Evolutionary conservation across 2,329 filamentous ascomycete genomes (phyloP).

Genomic region (Diplocarpon mali): DNA sequence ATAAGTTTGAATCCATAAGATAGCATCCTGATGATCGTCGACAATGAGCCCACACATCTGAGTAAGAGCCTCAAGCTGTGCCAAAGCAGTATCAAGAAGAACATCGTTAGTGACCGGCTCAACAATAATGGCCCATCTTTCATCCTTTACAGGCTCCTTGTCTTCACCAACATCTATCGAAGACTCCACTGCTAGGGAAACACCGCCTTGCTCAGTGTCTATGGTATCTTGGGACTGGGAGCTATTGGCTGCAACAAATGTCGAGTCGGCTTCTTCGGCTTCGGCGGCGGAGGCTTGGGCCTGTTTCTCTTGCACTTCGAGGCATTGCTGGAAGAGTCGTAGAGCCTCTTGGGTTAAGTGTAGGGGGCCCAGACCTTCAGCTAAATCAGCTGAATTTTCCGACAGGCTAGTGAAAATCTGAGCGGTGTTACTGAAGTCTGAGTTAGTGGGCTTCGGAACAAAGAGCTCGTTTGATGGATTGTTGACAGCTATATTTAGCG

Average conservation of each 20-base stretch:
- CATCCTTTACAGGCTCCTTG: slow-evolving; percentile 32
- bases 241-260: slow-evolving; percentile 16
- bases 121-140: slow-evolving; percentile 56
- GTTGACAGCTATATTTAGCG: neutral
- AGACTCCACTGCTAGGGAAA: slow-evolving; percentile 8
- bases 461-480: neutral
- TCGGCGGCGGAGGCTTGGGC: slow-evolving; percentile 32
- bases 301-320: slow-evolving; percentile 39
- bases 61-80: slow-evolving; percentile 46
- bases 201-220: slow-evolving; percentile 31
- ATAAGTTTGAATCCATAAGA: slow-evolving; percentile 1
- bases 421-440: slow-evolving; percentile 43
- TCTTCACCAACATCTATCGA: slow-evolving; percentile 25
- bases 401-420: slow-evolving; percentile 58
- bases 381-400: slow-evolving; percentile 39
- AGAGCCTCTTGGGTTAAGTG: slow-evolving; percentile 47
- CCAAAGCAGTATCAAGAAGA: slow-evolving; percentile 56
- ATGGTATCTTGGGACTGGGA: slow-evolving; percentile 6
- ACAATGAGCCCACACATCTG: slow-evolving; percentile 35
- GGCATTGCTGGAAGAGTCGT: slow-evolving; percentile 46
- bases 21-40: neutral
- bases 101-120: slow-evolving; percentile 53
- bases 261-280: slow-evolving; percentile 20
- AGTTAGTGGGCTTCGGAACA: slow-evolving; percentile 1
- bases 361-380: slow-evolving; percentile 33